phyloP scores from a whole-genome alignment of 1,139 yeast genomes.

The Tardiomyces depauwii region DNA sequence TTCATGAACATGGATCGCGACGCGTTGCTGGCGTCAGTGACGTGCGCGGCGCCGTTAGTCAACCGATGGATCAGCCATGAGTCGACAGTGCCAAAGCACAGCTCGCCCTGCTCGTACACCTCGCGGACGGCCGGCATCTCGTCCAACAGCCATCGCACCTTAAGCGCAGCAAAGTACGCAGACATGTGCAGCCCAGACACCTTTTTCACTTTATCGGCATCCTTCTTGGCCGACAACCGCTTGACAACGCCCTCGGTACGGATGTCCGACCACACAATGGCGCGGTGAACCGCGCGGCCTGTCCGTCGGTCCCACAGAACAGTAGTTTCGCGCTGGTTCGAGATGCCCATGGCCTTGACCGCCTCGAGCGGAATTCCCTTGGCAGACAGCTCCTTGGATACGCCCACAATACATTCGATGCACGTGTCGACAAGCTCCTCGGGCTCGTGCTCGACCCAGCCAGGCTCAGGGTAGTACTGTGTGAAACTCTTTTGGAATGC shows the following conservation, averaged over 20 bases:
- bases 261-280: constrained; percentile 95
- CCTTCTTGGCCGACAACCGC: constrained; percentile 47
- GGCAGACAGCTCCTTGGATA: constrained; percentile 21
- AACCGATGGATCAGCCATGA: constrained; percentile 87
- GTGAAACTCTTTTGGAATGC: constrained; percentile 75
- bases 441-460: constrained; percentile 94
- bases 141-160: constrained; percentile 82
- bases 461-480: constrained; percentile 30
- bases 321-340: constrained; percentile 94
- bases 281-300: constrained; percentile 74
- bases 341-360: constrained; percentile 55
- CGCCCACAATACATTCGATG: constrained; percentile 25
- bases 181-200: constrained; percentile 81
- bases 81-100: constrained; percentile 92
- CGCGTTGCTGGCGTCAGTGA: constrained; percentile 87
- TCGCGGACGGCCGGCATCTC: constrained; percentile 59
- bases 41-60: constrained; percentile 45
- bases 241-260: constrained; percentile 69
- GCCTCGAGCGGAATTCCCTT: constrained; percentile 20
- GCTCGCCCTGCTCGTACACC: constrained; percentile 62
- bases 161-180: constrained; percentile 86
- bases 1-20: constrained; percentile 88
- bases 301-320: constrained; percentile 80
- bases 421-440: constrained; percentile 74
- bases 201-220: constrained; percentile 50